These are phyloP conservation scores for Pneumocystis sp. DNA, from an alignment of 1,139 yeast species.

Conservation along the genomic window DNA sequence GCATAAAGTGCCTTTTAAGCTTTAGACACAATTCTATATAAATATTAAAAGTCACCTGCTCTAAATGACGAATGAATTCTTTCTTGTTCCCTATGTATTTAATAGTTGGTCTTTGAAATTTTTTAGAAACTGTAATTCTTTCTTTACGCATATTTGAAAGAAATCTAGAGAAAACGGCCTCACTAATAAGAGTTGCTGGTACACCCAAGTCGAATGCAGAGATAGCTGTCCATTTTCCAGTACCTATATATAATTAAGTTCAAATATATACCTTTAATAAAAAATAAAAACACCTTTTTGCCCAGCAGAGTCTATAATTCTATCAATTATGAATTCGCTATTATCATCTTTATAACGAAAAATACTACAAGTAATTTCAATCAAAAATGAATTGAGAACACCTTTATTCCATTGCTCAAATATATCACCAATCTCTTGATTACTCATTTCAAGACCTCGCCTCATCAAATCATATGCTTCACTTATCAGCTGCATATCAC, in stretches of 20 bases:
- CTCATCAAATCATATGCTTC: constrained; percentile 95
- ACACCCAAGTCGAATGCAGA: constrained; percentile 95
- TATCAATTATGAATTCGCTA: constrained; percentile 86
- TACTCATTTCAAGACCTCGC: constrained; percentile 80
- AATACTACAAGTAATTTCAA: constrained; percentile 94
- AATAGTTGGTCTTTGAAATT: constrained; percentile 55
- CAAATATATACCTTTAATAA: neutral
- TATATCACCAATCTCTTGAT: constrained; percentile 88
- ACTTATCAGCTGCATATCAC: constrained; percentile 98
- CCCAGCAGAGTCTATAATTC: constrained; percentile 93
- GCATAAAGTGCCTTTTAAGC: constrained; percentile 98
- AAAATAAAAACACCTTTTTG: constrained; percentile 48
- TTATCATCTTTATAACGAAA: constrained; percentile 73
- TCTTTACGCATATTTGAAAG: constrained; percentile 82
- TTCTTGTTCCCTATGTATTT: neutral
- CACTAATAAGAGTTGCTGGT: constrained; percentile 97
- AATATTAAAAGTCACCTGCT: constrained; percentile 50
- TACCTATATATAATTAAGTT: constrained; percentile 29
- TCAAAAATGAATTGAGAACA: constrained; percentile 89
- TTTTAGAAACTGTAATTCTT: constrained; percentile 71
- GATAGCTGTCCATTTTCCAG: constrained; percentile 99
- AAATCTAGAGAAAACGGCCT: constrained; percentile 95
- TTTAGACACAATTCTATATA: constrained; percentile 71
- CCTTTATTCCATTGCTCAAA: constrained; percentile 93
- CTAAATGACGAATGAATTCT: constrained; percentile 22